Percentiles rank a stretch among this genome's conserved stretches.
These are phyloP conservation scores for Asterella californica DNA, from an alignment of 225 moss, liverwort and hornwort genomes.

Conservation along the genomic window DNA sequence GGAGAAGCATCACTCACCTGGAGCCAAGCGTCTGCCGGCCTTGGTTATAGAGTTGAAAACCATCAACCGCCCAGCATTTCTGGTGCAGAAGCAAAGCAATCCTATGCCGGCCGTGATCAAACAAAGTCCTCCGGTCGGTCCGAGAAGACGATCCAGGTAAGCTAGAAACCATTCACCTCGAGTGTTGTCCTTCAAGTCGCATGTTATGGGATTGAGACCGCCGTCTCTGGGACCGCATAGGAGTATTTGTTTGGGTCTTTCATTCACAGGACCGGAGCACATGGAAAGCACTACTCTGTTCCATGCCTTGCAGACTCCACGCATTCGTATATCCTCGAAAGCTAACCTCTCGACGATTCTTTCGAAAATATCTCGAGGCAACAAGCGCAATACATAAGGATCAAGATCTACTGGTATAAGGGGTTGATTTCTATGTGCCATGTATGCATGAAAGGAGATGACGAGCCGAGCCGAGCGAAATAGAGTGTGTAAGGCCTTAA, in stretches of 20 bases:
- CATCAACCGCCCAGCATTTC: constrained; percentile 28
- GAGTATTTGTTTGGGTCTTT: constrained; percentile 29
- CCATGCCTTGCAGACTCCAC: constrained; percentile 33
- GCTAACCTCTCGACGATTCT: constrained; percentile 24
- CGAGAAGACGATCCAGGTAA: constrained; percentile 15
- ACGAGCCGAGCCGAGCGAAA: too few species aligned
- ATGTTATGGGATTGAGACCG: constrained; percentile 24
- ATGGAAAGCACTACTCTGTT: constrained; percentile 30
- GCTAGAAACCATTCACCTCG: constrained; percentile 26
- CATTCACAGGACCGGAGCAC: constrained; percentile 23
- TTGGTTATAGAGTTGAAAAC: constrained; percentile 36
- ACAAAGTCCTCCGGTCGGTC: constrained; percentile 33
- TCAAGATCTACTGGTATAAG: constrained; percentile 15
- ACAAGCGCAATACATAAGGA: constrained; percentile 25
- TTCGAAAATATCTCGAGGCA: constrained; percentile 32
- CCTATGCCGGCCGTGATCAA: constrained; percentile 31
- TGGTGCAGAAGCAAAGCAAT: constrained; percentile 34
- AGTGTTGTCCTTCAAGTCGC: constrained; percentile 29
- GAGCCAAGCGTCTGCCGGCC: constrained; percentile 27
- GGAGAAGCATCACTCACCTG: constrained; percentile 14
- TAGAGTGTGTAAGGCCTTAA: background rate
- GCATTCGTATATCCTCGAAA: constrained; percentile 25
- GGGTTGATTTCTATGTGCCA: constrained; percentile 10
- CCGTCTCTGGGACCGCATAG: constrained; percentile 35
- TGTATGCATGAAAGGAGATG: background rate